These are phyloP conservation scores for Grigorovia transvaalensis DNA, from an alignment of 805 yeast species.

Conservation along the genomic window DNA sequence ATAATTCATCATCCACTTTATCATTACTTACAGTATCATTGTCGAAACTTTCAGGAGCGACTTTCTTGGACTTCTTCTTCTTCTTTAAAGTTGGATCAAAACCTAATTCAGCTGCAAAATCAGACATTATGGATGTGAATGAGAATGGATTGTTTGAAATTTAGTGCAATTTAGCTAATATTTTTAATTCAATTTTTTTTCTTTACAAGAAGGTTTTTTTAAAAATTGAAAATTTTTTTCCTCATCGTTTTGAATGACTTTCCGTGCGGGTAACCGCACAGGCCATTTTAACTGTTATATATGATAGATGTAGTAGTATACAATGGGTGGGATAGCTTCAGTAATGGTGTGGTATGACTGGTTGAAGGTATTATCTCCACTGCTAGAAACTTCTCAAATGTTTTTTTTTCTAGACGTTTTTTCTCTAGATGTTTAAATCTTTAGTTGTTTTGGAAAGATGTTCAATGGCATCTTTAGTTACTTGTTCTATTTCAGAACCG, in stretches of 20 bases:
- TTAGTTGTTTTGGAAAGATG: conserved; percentile 26
- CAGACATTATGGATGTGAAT: conserved; percentile 14
- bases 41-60: conserved; percentile 29
- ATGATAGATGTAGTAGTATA: no score
- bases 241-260: background rate
- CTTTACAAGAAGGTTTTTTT: background rate
- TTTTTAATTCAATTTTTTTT: background rate
- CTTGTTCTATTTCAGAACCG: conserved; percentile 43
- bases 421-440: conserved; percentile 10
- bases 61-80: conserved; percentile 63
- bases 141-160: no score
- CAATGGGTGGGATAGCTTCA: no score
- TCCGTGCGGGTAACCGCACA: background rate
- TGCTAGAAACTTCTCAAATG: background rate
- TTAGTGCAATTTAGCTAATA: background rate
- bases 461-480: conserved; percentile 39
- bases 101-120: conserved; percentile 37
- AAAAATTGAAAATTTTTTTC: background rate
- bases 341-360: no score
- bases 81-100: conserved; percentile 69
- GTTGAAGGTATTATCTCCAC: background rate
- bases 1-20: conserved; percentile 44
- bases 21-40: conserved; percentile 32
- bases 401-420: no score
- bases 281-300: no score